A percentile compares a stretch with the other conserved stretches of the same genome.
Conservation (phyloP, 225 moss, liverwort and hornwort species). For the Polytrichum formosum region DNA sequence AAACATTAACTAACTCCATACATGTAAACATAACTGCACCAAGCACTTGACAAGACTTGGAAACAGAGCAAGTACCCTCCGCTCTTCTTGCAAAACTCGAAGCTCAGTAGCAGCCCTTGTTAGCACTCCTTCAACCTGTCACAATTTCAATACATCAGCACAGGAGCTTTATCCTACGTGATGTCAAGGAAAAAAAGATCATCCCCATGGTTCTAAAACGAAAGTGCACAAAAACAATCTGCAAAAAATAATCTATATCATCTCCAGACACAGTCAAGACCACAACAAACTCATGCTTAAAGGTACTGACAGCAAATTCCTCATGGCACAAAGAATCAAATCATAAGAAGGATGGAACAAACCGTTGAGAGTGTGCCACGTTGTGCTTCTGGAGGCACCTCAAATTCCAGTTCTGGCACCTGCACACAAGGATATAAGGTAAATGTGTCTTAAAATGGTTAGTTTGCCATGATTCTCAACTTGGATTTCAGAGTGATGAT, state of each 20-base stretch:
- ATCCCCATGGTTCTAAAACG: too few species aligned
- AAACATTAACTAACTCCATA: not conserved
- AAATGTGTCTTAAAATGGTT: too few species aligned
- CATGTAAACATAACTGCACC: constrained; percentile 3
- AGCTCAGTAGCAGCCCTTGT: constrained; percentile 63
- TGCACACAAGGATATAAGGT: constrained; percentile 12
- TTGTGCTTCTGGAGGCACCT: constrained; percentile 76
- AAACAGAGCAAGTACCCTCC: constrained; percentile 32
- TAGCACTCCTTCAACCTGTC: constrained; percentile 78
- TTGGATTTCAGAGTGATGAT: too few species aligned
- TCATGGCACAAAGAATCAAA: too few species aligned
- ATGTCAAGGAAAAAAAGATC: too few species aligned
- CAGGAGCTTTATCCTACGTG: not conserved
- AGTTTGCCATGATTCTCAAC: too few species aligned
- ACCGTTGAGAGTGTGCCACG: constrained; percentile 81
- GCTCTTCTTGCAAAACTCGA: constrained; percentile 72
- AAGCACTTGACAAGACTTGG: not conserved
- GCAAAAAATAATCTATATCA: too few species aligned
- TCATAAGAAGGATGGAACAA: constrained; percentile 10
- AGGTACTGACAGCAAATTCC: too few species aligned
- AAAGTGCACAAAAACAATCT: too few species aligned
- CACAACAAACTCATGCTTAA: too few species aligned
- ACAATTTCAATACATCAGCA: not conserved
- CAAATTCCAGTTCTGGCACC: constrained; percentile 83
- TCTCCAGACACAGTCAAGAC: too few species aligned